These are phyloP conservation scores for Euphorbia lathyris DNA, from an alignment of 345 rosid genomes.

Conservation along the genomic window DNA sequence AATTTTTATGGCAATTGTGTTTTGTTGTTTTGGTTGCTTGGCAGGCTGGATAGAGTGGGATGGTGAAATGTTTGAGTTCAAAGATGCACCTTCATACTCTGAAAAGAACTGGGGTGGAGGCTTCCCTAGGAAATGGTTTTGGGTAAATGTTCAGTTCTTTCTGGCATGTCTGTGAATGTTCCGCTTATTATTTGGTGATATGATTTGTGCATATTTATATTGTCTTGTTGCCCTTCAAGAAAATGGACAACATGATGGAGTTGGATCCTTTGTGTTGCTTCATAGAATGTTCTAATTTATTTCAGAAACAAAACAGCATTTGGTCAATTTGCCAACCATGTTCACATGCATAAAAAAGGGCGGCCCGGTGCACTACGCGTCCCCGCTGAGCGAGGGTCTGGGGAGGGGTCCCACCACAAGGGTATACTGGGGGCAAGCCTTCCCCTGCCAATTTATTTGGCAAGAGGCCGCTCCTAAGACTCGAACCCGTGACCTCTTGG, in stretches of 20 bases:
- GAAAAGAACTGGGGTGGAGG: slow-evolving; percentile 99
- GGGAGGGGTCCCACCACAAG: too few relatives aligned
- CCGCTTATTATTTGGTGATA: slow-evolving; percentile 10
- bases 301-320: not conserved
- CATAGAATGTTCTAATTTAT: not conserved
- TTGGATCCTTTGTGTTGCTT: not conserved
- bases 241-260: not conserved
- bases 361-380: too few relatives aligned
- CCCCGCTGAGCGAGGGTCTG: too few relatives aligned
- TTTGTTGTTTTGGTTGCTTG: slow-evolving; percentile 18
- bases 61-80: slow-evolving; percentile 81
- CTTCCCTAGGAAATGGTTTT: slow-evolving; percentile 97
- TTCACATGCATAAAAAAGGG: too few relatives aligned
- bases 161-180: slow-evolving; percentile 17
- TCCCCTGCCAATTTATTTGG: too few relatives aligned
- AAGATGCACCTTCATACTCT: slow-evolving; percentile 90
- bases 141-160: slow-evolving; percentile 52
- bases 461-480: too few relatives aligned
- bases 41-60: slow-evolving; percentile 99
- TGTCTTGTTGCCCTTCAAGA: not conserved
- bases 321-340: not conserved
- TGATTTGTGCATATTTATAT: not conserved
- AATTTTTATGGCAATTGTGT: slow-evolving; percentile 7
- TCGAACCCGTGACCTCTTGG: too few relatives aligned
- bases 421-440: too few relatives aligned